Conservation (phyloP, 352 stramenopile species). For the Globisporangium heterothallicum region DNA sequence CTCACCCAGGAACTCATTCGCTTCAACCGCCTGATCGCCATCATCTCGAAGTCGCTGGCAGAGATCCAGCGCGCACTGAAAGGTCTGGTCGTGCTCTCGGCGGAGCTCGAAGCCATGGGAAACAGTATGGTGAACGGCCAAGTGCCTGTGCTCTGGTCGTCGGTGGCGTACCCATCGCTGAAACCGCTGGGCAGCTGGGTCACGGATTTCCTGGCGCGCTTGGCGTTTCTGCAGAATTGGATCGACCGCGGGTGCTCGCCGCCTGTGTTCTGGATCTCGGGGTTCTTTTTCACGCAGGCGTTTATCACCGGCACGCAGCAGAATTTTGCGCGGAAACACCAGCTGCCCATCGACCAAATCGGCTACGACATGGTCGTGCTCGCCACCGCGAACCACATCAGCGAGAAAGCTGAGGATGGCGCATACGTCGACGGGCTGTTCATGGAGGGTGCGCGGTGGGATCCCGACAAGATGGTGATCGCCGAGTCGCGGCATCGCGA, state of each 20-base stretch:
- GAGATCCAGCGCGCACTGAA: slow-evolving; percentile 92
- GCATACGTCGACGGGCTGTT: slow-evolving; percentile 89
- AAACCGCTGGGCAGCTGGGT: slow-evolving; percentile 92
- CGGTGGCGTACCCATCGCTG: slow-evolving; percentile 87
- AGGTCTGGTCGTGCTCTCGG: slow-evolving; percentile 90
- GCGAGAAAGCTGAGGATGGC: slow-evolving; percentile 69
- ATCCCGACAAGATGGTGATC: slow-evolving; percentile 54
- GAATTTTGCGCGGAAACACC: slow-evolving; percentile 90
- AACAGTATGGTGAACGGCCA: slow-evolving; percentile 91
- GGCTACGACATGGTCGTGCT: slow-evolving; percentile 87
- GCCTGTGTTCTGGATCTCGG: slow-evolving; percentile 90
- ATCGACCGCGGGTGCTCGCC: slow-evolving; percentile 68
- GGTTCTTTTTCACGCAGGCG: slow-evolving; percentile 93
- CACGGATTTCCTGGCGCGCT: slow-evolving; percentile 82
- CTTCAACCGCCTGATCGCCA: slow-evolving; percentile 84
- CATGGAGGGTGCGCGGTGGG: slow-evolving; percentile 88
- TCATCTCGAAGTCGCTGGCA: slow-evolving; percentile 73
- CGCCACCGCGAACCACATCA: slow-evolving; percentile 30
- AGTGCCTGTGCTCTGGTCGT: slow-evolving; percentile 80
- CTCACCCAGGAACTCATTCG: slow-evolving; percentile 88
- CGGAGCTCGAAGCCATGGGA: slow-evolving; percentile 90
- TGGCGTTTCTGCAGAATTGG: slow-evolving; percentile 83
- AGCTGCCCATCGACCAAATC: slow-evolving; percentile 90
- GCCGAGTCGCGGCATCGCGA: slow-evolving; percentile 82
- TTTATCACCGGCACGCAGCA: slow-evolving; percentile 93